Conservation (phyloP, 225 moss, liverwort and hornwort species). For the Sphagnum tenellum region DNA sequence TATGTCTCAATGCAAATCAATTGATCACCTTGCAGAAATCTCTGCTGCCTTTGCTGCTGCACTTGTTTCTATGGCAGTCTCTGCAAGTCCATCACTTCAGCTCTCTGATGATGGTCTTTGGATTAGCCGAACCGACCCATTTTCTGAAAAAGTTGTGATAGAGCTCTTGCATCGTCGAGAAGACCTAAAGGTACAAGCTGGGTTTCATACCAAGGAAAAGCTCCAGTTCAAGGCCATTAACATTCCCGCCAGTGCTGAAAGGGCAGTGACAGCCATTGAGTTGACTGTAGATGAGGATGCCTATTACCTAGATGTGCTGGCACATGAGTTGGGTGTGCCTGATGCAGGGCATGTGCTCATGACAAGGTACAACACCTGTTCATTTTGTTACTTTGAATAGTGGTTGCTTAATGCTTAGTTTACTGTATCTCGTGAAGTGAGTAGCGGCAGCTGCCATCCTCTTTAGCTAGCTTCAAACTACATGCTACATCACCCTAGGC, state of each 20-base stretch:
- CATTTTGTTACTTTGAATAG: not conserved
- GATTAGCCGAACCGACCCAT: constrained; percentile 50
- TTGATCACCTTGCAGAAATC: constrained; percentile 65
- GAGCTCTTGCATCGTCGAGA: constrained; percentile 22
- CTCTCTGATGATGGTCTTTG: constrained; percentile 58
- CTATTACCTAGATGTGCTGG: constrained; percentile 79
- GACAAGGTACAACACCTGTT: constrained; percentile 46
- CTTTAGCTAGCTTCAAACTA: too few relatives aligned
- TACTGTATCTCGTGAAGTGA: too few relatives aligned
- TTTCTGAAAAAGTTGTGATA: constrained; percentile 42
- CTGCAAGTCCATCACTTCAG: constrained; percentile 47
- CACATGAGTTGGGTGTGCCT: constrained; percentile 51
- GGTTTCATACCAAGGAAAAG: constrained; percentile 1
- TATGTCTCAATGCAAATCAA: constrained; percentile 62
- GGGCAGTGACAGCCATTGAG: constrained; percentile 23
- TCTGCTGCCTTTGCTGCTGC: constrained; percentile 72
- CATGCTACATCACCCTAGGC: too few relatives aligned
- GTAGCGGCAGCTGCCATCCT: too few relatives aligned
- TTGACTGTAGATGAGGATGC: constrained; percentile 33
- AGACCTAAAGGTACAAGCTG: constrained; percentile 3
- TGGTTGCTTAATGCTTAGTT: too few relatives aligned
- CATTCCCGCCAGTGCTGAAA: constrained; percentile 53
- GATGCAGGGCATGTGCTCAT: constrained; percentile 71
- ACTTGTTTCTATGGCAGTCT: constrained; percentile 64
- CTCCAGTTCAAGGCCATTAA: constrained; percentile 34